Evolutionary conservation across 495 filamentous ascomycete species (phyloP), one percentile per base, ranked within the genome.

Genomic region (Staphylotrichum longicolle): DNA sequence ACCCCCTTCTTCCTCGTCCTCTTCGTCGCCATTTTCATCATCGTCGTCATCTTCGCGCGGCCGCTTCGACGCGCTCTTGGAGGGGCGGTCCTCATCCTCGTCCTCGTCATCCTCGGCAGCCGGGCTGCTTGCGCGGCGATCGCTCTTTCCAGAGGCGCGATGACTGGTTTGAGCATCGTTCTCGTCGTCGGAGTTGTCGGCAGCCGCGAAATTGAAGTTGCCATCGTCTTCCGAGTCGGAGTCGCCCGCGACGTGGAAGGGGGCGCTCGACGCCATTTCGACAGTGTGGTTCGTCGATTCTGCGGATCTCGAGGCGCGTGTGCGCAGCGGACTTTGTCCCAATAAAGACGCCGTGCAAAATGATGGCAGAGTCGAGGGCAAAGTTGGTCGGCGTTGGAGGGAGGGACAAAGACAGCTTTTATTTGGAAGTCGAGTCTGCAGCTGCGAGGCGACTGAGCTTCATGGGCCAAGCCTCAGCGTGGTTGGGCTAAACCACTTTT

Each of bases 201-300:
- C 84, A 9, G 85, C 83, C 32, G 77, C 80, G 35, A 90, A 90
- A 69, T 93, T 91, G 76, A 93, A 93, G 65, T 90, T 86, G 65
- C 91, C 89, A 58, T 91, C 88, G 56, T 27, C 20, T 27, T 91
- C 89, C 34, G 69, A 72, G 30, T 90, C 89, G 57, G 87, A 90
- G 59, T 87, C 88, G 65, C 67, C 70, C 30, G 61, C 66, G 49
- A 58, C 69, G 14, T 64, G 66, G 40, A 57, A 56, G 41, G 65
- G 60, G 45, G 54, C 65, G 64, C 50, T 63, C 5, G 71, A 72
- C 54, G 71, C 67, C 71, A 74, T 74, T 27, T 48, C 62, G 34
- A 44, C 56, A n/a, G 27, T 30, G 42, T 14, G 60, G 20, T 37
- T 60, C 35, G 33, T 37, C 41, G 8, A 46, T 32, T 46, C 14